Evolutionary conservation across 148 eudicot species (phyloP).

Genomic region (Fagopyrum tataricum): DNA sequence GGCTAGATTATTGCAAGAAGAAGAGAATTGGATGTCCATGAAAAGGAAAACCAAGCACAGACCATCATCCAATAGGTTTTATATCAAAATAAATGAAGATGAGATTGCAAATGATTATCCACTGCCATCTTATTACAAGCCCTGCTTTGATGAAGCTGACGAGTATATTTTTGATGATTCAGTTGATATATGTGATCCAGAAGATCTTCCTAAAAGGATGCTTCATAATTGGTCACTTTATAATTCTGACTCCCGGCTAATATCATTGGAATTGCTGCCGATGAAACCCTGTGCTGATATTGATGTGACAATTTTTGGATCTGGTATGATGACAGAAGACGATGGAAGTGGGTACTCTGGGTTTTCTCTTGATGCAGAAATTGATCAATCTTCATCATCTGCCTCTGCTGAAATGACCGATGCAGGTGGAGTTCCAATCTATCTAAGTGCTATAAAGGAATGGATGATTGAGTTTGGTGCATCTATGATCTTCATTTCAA

Average conservation of each 20-base stretch:
- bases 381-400: conserved; percentile 47
- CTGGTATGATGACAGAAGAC: conserved; percentile 77
- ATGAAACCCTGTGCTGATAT: conserved; percentile 97
- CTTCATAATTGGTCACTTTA: conserved; percentile 97
- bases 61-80: conserved; percentile 55
- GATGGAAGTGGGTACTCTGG: conserved; percentile 92
- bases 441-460: conserved; percentile 46
- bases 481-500: conserved; percentile 55
- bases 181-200: conserved; percentile 44
- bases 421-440: conserved; percentile 39
- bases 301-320: conserved; percentile 86
- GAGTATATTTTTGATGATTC: conserved; percentile 75
- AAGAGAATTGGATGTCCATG: conserved; percentile 75
- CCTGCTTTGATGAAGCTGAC: conserved; percentile 67
- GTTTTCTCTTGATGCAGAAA: conserved; percentile 55
- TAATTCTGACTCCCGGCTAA: conserved; percentile 75
- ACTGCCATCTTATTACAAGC: conserved; percentile 77
- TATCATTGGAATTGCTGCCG: conserved; percentile 90
- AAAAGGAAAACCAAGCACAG: conserved; percentile 46
- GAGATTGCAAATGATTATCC: conserved; percentile 98
- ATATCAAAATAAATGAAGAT: conserved; percentile 91
- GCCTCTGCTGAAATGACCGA: conserved; percentile 29
- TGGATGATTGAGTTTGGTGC: conserved; percentile 49
- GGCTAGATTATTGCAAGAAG: conserved; percentile 80
- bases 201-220: conserved; percentile 80